Percentiles rank a stretch among this genome's conserved stretches.
These are phyloP conservation scores for Dioscorea cayenensis DNA, from an alignment of 116 monocot species.

Conservation along the genomic window DNA sequence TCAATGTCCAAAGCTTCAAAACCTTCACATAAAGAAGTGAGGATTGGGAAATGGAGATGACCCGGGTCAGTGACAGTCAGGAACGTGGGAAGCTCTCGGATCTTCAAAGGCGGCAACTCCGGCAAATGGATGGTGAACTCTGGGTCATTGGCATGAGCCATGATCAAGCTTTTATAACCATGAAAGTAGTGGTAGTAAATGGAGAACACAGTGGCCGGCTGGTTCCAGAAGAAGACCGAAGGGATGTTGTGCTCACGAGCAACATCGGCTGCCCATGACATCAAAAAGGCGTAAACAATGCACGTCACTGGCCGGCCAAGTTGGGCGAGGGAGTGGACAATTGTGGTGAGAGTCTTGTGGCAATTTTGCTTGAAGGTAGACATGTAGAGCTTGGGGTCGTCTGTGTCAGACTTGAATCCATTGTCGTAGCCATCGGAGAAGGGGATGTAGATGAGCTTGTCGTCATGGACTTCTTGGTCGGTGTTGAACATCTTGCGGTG, in stretches of 20 bases:
- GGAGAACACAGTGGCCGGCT: slow-evolving; percentile 26
- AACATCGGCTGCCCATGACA: slow-evolving; percentile 30
- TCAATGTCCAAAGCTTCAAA: not conserved
- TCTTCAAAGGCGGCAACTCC: slow-evolving; percentile 10
- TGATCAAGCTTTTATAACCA: slow-evolving; percentile 9
- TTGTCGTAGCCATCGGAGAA: slow-evolving; percentile 29
- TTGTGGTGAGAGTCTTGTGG: slow-evolving; percentile 3
- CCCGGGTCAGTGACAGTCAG: slow-evolving; percentile 2
- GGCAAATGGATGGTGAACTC: slow-evolving; percentile 11
- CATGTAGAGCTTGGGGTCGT: slow-evolving; percentile 8
- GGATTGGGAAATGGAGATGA: not conserved
- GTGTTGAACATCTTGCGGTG: slow-evolving; percentile 28
- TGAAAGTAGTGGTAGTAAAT: slow-evolving; percentile 29
- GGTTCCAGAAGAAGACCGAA: slow-evolving; percentile 25
- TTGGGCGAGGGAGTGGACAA: slow-evolving; percentile 3
- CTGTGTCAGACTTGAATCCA: not conserved
- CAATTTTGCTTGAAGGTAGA: slow-evolving; percentile 8
- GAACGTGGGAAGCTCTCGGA: slow-evolving; percentile 17
- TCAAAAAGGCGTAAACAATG: slow-evolving; percentile 21
- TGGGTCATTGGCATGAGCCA: slow-evolving; percentile 5
- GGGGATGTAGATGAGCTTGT: slow-evolving; percentile 14
- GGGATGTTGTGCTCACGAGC: slow-evolving; percentile 19
- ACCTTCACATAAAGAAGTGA: not conserved
- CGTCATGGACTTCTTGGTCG: not conserved
- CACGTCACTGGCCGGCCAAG: slow-evolving; percentile 22